These are phyloP conservation scores for Pythium rhizo-oryzae DNA, from an alignment of 352 stramenopile genomes.

Conservation along the genomic window DNA sequence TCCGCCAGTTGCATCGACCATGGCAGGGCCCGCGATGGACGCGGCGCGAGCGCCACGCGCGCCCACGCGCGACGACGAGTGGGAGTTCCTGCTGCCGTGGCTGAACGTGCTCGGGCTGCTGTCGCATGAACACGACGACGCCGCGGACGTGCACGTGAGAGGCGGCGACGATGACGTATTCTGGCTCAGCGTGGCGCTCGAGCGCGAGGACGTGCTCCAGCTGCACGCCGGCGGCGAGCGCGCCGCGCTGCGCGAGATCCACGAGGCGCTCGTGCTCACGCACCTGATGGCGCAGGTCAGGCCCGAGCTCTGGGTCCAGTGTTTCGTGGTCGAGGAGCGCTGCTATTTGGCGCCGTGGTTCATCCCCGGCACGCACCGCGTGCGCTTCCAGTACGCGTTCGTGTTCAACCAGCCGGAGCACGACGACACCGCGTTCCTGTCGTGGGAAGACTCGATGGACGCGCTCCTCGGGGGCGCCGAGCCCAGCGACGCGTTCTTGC, in stretches of 20 bases:
- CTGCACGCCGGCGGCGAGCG: not conserved
- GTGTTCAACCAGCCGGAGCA: constrained; percentile 3
- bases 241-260: not conserved
- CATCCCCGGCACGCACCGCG: not conserved
- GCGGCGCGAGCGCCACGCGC: too few relatives aligned
- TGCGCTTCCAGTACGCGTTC: constrained; percentile 12
- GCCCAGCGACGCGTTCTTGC: constrained; percentile 4
- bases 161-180: not conserved
- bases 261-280: constrained; percentile 7
- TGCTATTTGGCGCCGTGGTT: constrained; percentile 3
- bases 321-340: constrained; percentile 6
- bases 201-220: constrained; percentile 8
- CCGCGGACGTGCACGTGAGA: not conserved
- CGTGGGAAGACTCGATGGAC: constrained; percentile 9
- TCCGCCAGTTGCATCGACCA: too few relatives aligned
- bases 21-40: too few relatives aligned
- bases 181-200: constrained; percentile 7
- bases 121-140: not conserved
- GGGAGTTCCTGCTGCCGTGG: constrained; percentile 9
- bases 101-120: not conserved
- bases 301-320: constrained; percentile 10
- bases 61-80: constrained; percentile 5
- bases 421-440: constrained; percentile 4
- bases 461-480: not conserved
- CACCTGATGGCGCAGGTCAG: constrained; percentile 6